Conservation (phyloP, 1,284 basidiomycete genomes). For the Apiotrichum veenhuisii region DNA sequence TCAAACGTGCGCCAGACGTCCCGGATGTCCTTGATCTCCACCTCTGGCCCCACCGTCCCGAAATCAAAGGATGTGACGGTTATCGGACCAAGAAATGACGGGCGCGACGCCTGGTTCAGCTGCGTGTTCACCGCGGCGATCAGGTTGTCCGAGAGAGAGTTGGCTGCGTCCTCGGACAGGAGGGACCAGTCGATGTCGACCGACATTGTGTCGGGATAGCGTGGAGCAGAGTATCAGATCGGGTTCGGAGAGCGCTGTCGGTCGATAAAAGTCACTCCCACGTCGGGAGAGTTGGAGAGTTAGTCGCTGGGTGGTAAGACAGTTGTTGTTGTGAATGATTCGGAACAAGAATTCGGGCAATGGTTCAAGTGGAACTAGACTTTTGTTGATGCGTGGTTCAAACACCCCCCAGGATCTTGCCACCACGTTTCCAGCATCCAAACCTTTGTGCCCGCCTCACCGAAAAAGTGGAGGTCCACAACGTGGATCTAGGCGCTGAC, state of each 20-base stretch:
- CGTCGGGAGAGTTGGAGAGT: too few species aligned
- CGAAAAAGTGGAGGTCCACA: too few species aligned
- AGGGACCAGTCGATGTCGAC: constrained; percentile 57
- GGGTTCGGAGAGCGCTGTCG: too few species aligned
- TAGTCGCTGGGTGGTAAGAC: too few species aligned
- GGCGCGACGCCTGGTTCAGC: constrained; percentile 65
- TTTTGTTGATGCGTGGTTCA: not conserved
- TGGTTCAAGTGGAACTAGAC: not conserved
- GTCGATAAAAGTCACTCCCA: too few species aligned
- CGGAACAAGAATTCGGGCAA: not conserved
- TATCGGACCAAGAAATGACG: constrained; percentile 90
- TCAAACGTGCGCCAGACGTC: constrained; percentile 91
- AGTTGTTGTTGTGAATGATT: not conserved
- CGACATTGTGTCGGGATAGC: too few species aligned
- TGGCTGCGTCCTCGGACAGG: constrained; percentile 40
- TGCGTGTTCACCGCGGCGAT: constrained; percentile 76
- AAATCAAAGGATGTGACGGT: constrained; percentile 81
- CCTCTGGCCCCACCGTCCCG: constrained; percentile 73
- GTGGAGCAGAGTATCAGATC: too few species aligned
- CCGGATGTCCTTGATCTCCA: constrained; percentile 84
- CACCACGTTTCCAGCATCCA: too few species aligned
- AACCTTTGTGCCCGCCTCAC: too few species aligned
- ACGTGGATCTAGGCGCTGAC: too few species aligned
- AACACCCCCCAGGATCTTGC: too few species aligned
- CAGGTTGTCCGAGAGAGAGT: constrained; percentile 65